Conservation (phyloP, 1,139 yeast genomes). For the Kluyveromyces sp. region DNA sequence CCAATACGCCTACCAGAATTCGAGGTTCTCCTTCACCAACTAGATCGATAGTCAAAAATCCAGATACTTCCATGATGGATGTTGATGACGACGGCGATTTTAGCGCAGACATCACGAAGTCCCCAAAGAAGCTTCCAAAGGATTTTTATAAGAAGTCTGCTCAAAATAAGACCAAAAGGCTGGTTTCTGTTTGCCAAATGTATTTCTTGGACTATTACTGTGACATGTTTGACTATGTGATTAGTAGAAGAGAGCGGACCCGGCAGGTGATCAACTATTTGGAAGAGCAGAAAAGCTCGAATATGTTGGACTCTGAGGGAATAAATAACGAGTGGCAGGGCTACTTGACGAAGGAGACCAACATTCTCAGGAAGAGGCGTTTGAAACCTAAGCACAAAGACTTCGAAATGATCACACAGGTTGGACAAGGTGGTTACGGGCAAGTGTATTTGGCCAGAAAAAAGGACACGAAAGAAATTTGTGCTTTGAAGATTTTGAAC, state of each 20-base stretch:
- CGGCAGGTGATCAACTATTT: conserved; percentile 53
- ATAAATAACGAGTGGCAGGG: conserved; percentile 62
- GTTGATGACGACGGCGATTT: conserved; percentile 26
- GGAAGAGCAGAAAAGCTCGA: conserved; percentile 35
- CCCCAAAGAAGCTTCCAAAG: conserved; percentile 39
- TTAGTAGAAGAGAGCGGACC: conserved; percentile 75
- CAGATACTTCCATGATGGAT: conserved; percentile 27
- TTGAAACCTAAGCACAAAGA: conserved; percentile 90
- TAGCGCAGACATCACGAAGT: conserved; percentile 21
- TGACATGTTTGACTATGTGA: conserved; percentile 90
- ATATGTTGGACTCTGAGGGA: conserved; percentile 32
- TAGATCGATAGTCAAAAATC: conserved; percentile 14
- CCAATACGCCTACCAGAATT: conserved; percentile 16
- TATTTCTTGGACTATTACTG: conserved; percentile 92
- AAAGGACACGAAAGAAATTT: conserved; percentile 88
- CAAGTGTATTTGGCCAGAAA: conserved; percentile 93
- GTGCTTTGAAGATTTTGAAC: conserved; percentile 89
- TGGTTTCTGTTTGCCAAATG: conserved; percentile 73
- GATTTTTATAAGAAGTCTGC: conserved; percentile 57
- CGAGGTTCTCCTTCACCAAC: conserved; percentile 22
- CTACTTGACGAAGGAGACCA: conserved; percentile 80
- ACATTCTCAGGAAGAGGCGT: conserved; percentile 77
- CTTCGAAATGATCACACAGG: conserved; percentile 93
- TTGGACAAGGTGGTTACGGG: conserved; percentile 99
- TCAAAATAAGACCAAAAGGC: conserved; percentile 71